Evolutionary conservation across 176 grass and related monocot species (phyloP).

Genomic region (Puccinellia tenuiflora): DNA sequence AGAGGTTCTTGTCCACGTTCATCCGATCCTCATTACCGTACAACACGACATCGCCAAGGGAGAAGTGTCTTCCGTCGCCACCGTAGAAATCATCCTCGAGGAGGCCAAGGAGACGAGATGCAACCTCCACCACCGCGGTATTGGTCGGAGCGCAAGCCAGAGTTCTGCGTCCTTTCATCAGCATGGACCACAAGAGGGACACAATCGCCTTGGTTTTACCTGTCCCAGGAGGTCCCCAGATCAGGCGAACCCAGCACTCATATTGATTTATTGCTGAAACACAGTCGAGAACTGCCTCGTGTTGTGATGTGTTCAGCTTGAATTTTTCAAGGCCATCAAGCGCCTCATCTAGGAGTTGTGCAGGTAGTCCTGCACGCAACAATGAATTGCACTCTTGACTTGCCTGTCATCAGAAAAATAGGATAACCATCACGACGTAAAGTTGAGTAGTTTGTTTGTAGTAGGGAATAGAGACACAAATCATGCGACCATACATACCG

Average conservation of each 20-base stretch:
- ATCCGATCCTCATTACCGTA: conserved; percentile 46
- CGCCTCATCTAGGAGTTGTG: neutral
- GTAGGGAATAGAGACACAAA: too few species aligned
- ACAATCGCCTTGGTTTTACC: conserved; percentile 64
- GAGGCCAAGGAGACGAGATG: conserved; percentile 32
- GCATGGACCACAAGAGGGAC: conserved; percentile 5
- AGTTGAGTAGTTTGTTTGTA: too few species aligned
- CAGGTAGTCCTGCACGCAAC: neutral
- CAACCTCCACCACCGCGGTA: conserved; percentile 46
- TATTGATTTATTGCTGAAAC: conserved; percentile 18
- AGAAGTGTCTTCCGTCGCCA: neutral
- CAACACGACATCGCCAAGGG: conserved; percentile 35
- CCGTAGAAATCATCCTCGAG: too few species aligned
- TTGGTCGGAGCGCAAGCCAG: conserved; percentile 60
- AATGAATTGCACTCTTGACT: neutral
- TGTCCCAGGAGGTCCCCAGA: conserved; percentile 67
- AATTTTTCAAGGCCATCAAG: conserved; percentile 3
- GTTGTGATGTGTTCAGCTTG: conserved; percentile 43
- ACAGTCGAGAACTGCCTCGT: conserved; percentile 25
- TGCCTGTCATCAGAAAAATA: too few species aligned
- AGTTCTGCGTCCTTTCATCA: neutral
- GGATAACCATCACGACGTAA: too few species aligned
- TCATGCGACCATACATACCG: too few species aligned
- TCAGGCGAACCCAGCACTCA: conserved; percentile 27
- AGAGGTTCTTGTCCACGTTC: conserved; percentile 16